Evolutionary conservation across 192 early-diverging fungal species (phyloP).

Genomic region (Cetraspora pellucida): DNA sequence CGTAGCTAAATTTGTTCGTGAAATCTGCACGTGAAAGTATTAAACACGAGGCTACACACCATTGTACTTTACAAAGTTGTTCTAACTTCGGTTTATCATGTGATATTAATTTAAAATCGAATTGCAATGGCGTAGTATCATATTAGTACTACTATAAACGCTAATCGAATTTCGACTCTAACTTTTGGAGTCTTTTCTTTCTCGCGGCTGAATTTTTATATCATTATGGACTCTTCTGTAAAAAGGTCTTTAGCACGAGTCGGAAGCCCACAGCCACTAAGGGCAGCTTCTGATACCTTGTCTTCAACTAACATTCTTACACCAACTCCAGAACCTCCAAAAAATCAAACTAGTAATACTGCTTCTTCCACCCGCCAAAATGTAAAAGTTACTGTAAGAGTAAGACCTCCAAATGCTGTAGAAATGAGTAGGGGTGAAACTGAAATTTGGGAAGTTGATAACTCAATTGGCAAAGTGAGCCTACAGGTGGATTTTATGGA

Average conservation of each 20-base stretch:
- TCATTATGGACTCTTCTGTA: neutral
- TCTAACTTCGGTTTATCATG: too few species aligned
- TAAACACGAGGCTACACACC: too few species aligned
- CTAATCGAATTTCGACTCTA: too few species aligned
- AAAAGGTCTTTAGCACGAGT: neutral
- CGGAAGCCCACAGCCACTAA: conserved; percentile 6
- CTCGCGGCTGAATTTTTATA: neutral
- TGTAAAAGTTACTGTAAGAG: conserved; percentile 74
- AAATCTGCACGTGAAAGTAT: too few species aligned
- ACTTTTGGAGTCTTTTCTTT: too few species aligned
- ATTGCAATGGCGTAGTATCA: too few species aligned
- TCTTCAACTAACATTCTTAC: neutral
- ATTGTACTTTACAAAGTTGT: too few species aligned
- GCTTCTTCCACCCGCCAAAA: conserved; percentile 37
- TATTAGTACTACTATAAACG: too few species aligned
- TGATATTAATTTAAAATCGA: too few species aligned
- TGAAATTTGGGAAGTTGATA: conserved; percentile 46
- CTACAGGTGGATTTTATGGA: conserved; percentile 42
- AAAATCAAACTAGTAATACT: neutral
- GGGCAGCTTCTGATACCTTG: neutral
- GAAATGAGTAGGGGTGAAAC: conserved; percentile 57
- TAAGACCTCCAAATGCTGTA: conserved; percentile 66
- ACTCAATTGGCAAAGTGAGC: conserved; percentile 31
- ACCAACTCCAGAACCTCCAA: neutral
- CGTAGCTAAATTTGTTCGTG: too few species aligned